Evolutionary conservation across 495 filamentous ascomycete species (phyloP).

Genomic region (Xylaria castorea): DNA sequence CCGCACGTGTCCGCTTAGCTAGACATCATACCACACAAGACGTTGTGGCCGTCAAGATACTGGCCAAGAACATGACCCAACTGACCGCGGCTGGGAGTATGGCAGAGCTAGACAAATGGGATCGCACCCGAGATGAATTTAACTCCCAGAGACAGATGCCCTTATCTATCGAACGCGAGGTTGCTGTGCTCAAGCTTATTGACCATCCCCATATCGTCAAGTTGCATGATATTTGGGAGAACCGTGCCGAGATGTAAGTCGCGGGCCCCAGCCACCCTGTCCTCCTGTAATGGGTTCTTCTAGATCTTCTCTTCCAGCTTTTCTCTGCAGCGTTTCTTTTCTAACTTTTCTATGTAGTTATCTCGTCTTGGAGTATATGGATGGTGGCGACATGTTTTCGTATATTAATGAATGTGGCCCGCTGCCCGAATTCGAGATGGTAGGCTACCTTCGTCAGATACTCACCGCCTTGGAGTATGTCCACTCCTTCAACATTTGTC

Average conservation of each 20-base stretch:
- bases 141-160: constrained; percentile 73
- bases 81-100: constrained; percentile 78
- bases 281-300: not conserved
- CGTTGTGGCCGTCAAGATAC: constrained; percentile 90
- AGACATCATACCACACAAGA: constrained; percentile 76
- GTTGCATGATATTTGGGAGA: constrained; percentile 96
- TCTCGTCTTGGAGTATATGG: constrained; percentile 93
- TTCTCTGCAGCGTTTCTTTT: not conserved
- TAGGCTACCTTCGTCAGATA: constrained; percentile 90
- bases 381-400: constrained; percentile 88
- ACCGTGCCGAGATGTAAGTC: constrained; percentile 85
- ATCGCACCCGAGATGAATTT: constrained; percentile 52
- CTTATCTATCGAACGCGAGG: constrained; percentile 86
- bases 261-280: not conserved
- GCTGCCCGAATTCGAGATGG: constrained; percentile 77
- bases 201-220: constrained; percentile 92
- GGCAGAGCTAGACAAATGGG: constrained; percentile 68
- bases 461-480: constrained; percentile 90
- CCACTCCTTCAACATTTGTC: constrained; percentile 91
- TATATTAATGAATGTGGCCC: constrained; percentile 73
- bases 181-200: constrained; percentile 94
- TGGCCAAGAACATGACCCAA: constrained; percentile 75
- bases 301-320: not conserved
- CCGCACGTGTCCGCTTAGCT: constrained; percentile 81
- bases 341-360: constrained; percentile 64